Evolutionary conservation across 345 rosid genomes (phyloP).

Genomic region (Melaleuca alternifolia): DNA sequence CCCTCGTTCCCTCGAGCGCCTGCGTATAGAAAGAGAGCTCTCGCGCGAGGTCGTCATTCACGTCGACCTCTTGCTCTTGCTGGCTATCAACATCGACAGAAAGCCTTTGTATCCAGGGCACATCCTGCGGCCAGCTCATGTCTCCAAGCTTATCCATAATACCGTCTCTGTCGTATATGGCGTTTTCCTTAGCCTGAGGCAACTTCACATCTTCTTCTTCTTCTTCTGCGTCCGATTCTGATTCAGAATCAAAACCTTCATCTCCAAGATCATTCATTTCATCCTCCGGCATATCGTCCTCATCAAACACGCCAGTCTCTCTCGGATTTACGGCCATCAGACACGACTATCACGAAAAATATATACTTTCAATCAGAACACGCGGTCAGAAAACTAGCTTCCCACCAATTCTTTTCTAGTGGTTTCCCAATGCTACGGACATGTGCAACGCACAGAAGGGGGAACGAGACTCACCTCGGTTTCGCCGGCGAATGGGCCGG

Average conservation of each 20-base stretch:
- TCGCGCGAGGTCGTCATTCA: conserved; percentile 71
- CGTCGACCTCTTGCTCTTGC: conserved; percentile 70
- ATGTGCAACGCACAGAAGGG: not conserved
- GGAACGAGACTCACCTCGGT: not conserved
- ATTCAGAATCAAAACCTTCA: conserved; percentile 27
- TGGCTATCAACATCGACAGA: conserved; percentile 47
- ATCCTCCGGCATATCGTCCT: conserved; percentile 26
- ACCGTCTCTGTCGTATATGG: conserved; percentile 56
- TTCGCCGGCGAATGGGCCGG: not conserved
- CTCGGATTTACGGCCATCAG: not conserved
- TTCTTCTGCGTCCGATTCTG: conserved; percentile 48
- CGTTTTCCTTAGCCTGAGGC: conserved; percentile 42
- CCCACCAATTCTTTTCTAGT: not conserved
- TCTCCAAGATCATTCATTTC: conserved; percentile 26
- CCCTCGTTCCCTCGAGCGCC: conserved; percentile 63
- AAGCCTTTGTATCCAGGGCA: conserved; percentile 64
- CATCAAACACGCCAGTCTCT: not conserved
- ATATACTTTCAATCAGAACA: not conserved
- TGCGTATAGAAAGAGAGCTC: conserved; percentile 74
- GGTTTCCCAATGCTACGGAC: not conserved
- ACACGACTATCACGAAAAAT: not conserved
- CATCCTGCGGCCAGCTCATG: conserved; percentile 66
- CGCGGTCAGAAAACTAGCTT: not conserved
- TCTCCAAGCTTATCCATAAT: conserved; percentile 71
- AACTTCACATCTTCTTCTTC: conserved; percentile 46